Percentiles rank a stretch among this genome's conserved stretches.
Evolutionary conservation across 1,139 yeast genomes (phyloP).

Genomic region (Yamadazyma diddensiae): DNA sequence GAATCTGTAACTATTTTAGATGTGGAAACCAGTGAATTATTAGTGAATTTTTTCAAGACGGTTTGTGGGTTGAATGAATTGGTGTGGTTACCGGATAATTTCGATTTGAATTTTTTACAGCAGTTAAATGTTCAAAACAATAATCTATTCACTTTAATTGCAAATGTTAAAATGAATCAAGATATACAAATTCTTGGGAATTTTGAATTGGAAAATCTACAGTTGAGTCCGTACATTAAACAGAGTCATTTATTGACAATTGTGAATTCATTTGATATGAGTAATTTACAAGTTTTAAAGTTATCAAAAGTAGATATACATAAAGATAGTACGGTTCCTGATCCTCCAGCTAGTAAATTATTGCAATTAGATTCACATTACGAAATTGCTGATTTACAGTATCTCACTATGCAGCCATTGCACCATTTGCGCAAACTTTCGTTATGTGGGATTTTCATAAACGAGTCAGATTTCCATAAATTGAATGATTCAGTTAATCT

Average conservation of each 20-base stretch:
- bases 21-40: slow-evolving; percentile 46
- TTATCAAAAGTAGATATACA: slow-evolving; percentile 18
- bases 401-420: slow-evolving; percentile 7
- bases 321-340: slow-evolving; percentile 15
- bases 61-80: slow-evolving; percentile 35
- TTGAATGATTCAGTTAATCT: slow-evolving; percentile 23
- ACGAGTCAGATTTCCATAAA: slow-evolving; percentile 21
- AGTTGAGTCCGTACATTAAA: slow-evolving; percentile 27
- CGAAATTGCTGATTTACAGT: slow-evolving; percentile 8
- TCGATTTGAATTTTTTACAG: slow-evolving; percentile 26
- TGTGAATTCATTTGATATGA: slow-evolving; percentile 10
- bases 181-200: slow-evolving; percentile 8
- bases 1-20: slow-evolving; percentile 36
- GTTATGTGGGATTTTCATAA: slow-evolving; percentile 26
- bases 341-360: slow-evolving; percentile 13
- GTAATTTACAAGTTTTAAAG: slow-evolving; percentile 13
- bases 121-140: slow-evolving; percentile 18
- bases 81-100: slow-evolving; percentile 34
- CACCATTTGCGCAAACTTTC: slow-evolving; percentile 21
- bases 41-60: slow-evolving; percentile 49
- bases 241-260: slow-evolving; percentile 18
- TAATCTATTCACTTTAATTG: slow-evolving; percentile 18
- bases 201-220: slow-evolving; percentile 25
- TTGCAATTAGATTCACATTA: slow-evolving; percentile 5
- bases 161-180: slow-evolving; percentile 24